These are phyloP conservation scores for Nitzschia palea DNA, from an alignment of 108 stramenopile genomes.

Conservation along the genomic window DNA sequence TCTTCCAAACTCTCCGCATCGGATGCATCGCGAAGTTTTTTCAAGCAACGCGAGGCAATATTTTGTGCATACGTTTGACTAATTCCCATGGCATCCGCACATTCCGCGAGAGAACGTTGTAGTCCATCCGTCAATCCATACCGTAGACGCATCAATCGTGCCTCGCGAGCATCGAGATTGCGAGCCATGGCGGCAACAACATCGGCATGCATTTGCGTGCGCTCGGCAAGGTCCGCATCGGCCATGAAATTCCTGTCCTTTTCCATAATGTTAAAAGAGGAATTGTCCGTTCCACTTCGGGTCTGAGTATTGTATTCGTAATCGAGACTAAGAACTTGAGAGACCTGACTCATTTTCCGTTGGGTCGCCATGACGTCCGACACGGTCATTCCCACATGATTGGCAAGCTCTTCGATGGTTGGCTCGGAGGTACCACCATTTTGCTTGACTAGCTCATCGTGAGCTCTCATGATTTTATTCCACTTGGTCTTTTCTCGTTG, in stretches of 20 bases:
- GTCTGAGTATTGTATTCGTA: slow-evolving; percentile 55
- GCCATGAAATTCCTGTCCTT: slow-evolving; percentile 22
- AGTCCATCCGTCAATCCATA: slow-evolving; percentile 79
- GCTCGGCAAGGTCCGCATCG: slow-evolving; percentile 70
- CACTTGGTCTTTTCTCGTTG: slow-evolving; percentile 64
- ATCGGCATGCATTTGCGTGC: slow-evolving; percentile 72
- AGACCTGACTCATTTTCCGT: slow-evolving; percentile 57
- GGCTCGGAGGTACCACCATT: slow-evolving; percentile 29
- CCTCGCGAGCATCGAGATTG: slow-evolving; percentile 64
- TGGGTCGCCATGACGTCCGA: slow-evolving; percentile 46
- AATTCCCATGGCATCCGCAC: slow-evolving; percentile 79
- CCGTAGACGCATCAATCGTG: slow-evolving; percentile 67
- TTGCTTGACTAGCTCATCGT: slow-evolving; percentile 41
- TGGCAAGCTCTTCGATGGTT: slow-evolving; percentile 47
- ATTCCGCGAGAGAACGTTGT: slow-evolving; percentile 60
- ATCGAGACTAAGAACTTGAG: slow-evolving; percentile 72
- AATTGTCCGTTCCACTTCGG: slow-evolving; percentile 44
- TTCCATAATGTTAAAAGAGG: slow-evolving; percentile 10
- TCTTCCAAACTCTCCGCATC: slow-evolving; percentile 79
- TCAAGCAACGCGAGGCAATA: slow-evolving; percentile 62
- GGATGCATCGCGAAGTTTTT: slow-evolving; percentile 74
- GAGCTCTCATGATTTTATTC: slow-evolving; percentile 63
- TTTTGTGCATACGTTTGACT: slow-evolving; percentile 62
- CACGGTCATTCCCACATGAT: slow-evolving; percentile 43
- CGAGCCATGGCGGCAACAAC: slow-evolving; percentile 67